Evolutionary conservation across 2,329 filamentous ascomycete species (phyloP), one percentile per base, ranked within the genome.

Genomic region (Colletotrichum cuscutae): DNA sequence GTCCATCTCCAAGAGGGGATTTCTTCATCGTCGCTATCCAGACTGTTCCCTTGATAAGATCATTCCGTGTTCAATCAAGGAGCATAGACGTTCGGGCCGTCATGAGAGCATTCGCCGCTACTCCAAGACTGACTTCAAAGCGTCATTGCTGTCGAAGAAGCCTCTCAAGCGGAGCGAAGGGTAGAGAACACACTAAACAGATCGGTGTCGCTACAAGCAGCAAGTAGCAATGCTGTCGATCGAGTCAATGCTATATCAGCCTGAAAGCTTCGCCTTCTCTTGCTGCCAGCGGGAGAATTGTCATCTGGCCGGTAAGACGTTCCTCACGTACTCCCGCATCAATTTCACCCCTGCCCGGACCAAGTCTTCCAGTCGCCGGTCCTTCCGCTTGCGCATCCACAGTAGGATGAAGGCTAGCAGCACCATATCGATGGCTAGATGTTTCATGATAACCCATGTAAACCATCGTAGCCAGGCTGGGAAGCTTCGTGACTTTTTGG

Each of bases 311-410:
- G 91, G 91, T 26, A 93, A 78, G 30, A 92, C 79, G 59, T 86
- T 90, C 67, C 89, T 84, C 26, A 86, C 82, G 76, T 92, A 92
- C 78, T 92, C 90, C 68, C 90, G 83, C 19, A 84, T 81, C 56
- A 92, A 81, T 73, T 81, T 84, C 11, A 95, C 79, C 15, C 91
- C 85, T 1, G 92, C 90, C 59, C 93, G 85, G 4, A 95, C 89
- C n/a, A 94, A 86, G 75, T 94, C 93, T 79, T 96, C 93, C 1
- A 95, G 81, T 71, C 93, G 86, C 59, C 89, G 85, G 77, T 96
- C 94, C 77, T 92, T 92, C 78, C 89, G 90, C 75, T 87, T 89
- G 66, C 94, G 86, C 89, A 96, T 88, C 89, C 92, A 95, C 7
- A 95, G 78, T 60, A 96, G 80, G 49, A 95, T 82, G 1, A 95